phyloP scores from a whole-genome alignment of 805 yeast genomes.

The Sporopachydermia quercuum region DNA sequence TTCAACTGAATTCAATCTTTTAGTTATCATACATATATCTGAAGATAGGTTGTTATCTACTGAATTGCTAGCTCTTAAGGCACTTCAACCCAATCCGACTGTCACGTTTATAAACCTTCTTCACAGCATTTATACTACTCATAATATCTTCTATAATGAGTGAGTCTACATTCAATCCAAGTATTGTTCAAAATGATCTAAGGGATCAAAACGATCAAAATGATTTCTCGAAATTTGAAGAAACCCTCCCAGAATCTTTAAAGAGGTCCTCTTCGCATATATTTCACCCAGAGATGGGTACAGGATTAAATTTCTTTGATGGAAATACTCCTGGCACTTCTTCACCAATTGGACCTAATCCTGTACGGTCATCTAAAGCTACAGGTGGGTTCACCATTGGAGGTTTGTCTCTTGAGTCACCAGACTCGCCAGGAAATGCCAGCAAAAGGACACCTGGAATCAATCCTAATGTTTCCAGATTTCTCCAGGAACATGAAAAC shows the following conservation, averaged over 20 bases:
- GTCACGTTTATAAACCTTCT: no score
- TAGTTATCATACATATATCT: no score
- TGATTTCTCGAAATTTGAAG: conserved; percentile 2
- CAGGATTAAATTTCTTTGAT: not conserved
- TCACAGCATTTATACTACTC: no score
- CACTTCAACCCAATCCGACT: no score
- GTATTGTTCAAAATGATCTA: no score
- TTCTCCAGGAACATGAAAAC: not conserved
- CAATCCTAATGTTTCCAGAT: not conserved
- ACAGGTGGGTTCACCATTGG: no score
- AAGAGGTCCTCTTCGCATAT: conserved; percentile 2
- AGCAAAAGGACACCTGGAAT: not conserved
- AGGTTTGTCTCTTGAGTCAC: not conserved
- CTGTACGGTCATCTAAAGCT: not conserved
- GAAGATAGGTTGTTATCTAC: no score
- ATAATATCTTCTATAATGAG: no score
- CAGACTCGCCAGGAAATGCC: not conserved
- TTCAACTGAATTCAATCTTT: no score
- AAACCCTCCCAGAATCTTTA: conserved; percentile 3
- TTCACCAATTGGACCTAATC: not conserved
- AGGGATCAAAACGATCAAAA: no score
- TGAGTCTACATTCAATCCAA: no score
- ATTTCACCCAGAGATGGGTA: conserved; percentile 1
- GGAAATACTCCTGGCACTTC: conserved; percentile 1
- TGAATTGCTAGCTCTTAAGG: no score